Evolutionary conservation across 2,329 filamentous ascomycete species (phyloP), one percentile per base, ranked within the genome.

Genomic region (Venturia aucupariae): DNA sequence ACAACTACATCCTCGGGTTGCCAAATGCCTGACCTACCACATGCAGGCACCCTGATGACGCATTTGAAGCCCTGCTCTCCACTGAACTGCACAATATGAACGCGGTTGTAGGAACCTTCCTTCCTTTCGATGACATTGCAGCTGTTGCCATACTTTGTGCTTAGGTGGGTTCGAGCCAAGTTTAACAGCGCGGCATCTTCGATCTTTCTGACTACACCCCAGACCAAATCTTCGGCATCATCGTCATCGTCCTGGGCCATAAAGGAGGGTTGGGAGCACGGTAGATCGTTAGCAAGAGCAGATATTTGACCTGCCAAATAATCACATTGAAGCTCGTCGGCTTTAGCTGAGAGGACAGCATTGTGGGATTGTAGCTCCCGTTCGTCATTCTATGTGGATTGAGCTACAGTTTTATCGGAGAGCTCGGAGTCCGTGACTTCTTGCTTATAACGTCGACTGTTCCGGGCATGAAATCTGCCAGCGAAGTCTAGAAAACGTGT

Each of bases 1-100:
- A 24, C 39, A 6, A 48, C 27, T n/a, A 22, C 63, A 11, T 65
- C 63, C 15, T 24, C 63, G 13, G 42, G 32, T 22, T 22, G 24
- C 61, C 61, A 63, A n/a, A 38, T 17, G 27, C 39, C 61, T 8
- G 24, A 13, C 35, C 54, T 57, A 57, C 54, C 54, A 38, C 54
- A 57, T 17, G 27, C 54, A 30, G 54, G 54, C 13, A 57, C 54
- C 19, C 54, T 19, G 32, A 57, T 17, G 17, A 57, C 54, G 54
- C 35, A 57, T 32, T 32, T 57, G 54, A 38, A 32, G 22, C 54
- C 54, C 15, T 32, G n/a, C 13, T 57, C 54, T 46, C 19, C 42
- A 22, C 42, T 19, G n/a, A 57, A 57, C n/a, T 57, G 54, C 5
- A 57, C 24, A 38, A n/a, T 22, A 22, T 57, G 35, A 57, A 38